Percentiles rank a stretch among this genome's conserved stretches.
phyloP scores from a whole-genome alignment of 345 rosid species.

The Eutrema japonicum region DNA sequence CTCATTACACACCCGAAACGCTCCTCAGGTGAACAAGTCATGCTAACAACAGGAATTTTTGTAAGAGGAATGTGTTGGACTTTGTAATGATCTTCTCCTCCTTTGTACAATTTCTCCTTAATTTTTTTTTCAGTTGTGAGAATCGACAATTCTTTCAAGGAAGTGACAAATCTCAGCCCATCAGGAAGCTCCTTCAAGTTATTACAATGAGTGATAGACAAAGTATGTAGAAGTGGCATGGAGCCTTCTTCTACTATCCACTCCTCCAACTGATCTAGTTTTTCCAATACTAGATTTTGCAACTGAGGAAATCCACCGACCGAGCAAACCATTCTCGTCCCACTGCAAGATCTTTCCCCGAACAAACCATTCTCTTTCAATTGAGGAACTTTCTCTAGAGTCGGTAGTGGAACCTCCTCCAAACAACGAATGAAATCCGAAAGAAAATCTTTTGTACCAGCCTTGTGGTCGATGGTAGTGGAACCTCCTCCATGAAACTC shows the following conservation, averaged over 20 bases:
- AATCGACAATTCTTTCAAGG: background rate
- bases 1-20: too few species aligned
- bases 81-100: too few species aligned
- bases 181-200: background rate
- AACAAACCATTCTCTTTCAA: background rate
- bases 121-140: too few species aligned
- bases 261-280: background rate
- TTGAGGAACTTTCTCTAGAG: background rate
- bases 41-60: too few species aligned
- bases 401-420: background rate
- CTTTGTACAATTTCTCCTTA: too few species aligned
- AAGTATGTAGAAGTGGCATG: background rate
- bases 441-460: too few species aligned
- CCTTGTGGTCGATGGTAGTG: constrained; percentile 15
- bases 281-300: background rate
- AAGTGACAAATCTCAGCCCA: background rate
- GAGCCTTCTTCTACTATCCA: background rate
- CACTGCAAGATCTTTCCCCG: too few species aligned
- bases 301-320: background rate
- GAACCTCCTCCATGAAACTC: background rate
- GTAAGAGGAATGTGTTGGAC: too few species aligned
- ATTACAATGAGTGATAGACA: background rate
- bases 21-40: too few species aligned
- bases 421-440: too few species aligned
- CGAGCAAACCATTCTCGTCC: background rate